Base-by-base conservation (phyloP, 441 rosid genomes). In the Populus hybrid region DNA sequence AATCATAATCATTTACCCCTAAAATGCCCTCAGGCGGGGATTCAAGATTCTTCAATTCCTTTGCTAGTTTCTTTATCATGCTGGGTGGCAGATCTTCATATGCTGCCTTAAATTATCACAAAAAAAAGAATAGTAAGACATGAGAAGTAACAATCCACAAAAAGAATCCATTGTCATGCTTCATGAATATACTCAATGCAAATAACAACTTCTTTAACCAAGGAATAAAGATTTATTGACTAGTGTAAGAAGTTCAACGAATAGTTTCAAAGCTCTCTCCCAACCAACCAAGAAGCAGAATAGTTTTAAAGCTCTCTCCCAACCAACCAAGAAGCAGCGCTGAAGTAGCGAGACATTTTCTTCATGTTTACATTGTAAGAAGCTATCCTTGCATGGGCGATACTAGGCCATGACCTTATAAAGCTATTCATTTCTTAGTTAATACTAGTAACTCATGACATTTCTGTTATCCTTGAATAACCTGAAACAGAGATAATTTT, bases 11-110 rank as follows among this genome's bases (percentile, higher is more conserved):
- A 53, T 53, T 53, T 53, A 53, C 61, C 21, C 61, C n/a, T 53
- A 53, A 1, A 46, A 53, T 53, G 7, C 21, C 61, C 61, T 53
- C 61, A 6, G 61, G 96, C 64, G 94, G 97, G 14, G 98, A 91
- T 76, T 94, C 92, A 65, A 92, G 94, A 87, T 83, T 87, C 84
- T 94, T 94, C 83, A 94, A 85, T 81, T 92, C 98, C 85, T 89
- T 91, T 24, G 92, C 96, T 70, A 94, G 93, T 86, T 92, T 94
- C 89, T 92, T 94, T 81, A 92, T 83, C 40, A 94, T 95, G 76
- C 91, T 92, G n/a, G 96, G 98, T 72, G 98, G 98, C 74, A 94
- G 91, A 81, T 92, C 92, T 89, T 94, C 97, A 64, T 92, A 91
- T 76, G 94, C 89, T 28, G 97, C 97, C 98, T 94, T 67, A 30